Percentiles rank a stretch among this genome's conserved stretches.
These are phyloP conservation scores for Oryza rufipogon DNA, from an alignment of 176 grass and related monocot species.

Conservation along the genomic window DNA sequence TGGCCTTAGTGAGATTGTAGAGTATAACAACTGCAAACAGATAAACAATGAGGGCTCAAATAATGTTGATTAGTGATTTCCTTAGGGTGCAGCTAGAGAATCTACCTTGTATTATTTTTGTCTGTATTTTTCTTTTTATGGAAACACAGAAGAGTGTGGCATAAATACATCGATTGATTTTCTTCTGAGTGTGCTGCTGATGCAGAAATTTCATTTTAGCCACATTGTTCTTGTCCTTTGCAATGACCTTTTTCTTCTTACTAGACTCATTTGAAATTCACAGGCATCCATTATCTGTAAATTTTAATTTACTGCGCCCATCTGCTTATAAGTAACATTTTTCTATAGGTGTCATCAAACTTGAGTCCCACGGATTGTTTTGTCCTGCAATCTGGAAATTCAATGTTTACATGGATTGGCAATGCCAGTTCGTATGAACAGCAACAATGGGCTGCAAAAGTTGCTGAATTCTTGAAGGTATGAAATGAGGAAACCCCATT, in stretches of 20 bases:
- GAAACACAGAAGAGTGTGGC: neutral
- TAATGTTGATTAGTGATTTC: neutral
- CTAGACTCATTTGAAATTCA: conserved; percentile 1
- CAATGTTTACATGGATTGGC: conserved; percentile 78
- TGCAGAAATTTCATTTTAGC: neutral
- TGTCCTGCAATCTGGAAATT: conserved; percentile 81
- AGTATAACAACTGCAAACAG: neutral
- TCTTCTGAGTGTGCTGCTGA: neutral
- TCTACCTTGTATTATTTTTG: neutral
- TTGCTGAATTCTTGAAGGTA: conserved; percentile 97
- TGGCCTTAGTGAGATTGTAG: conserved; percentile 17
- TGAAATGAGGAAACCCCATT: conserved; percentile 17
- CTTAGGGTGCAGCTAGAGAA: conserved; percentile 11
- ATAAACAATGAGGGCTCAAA: neutral
- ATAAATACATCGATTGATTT: neutral
- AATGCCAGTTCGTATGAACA: conserved; percentile 77
- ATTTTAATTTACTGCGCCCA: conserved; percentile 15
- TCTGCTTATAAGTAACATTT: conserved; percentile 38
- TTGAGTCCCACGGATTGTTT: conserved; percentile 83
- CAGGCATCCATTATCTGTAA: neutral
- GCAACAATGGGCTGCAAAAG: conserved; percentile 78
- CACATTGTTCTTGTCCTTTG: conserved; percentile 19
- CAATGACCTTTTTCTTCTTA: neutral
- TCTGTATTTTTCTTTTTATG: conserved; percentile 1
- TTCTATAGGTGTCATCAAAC: conserved; percentile 73